phyloP scores from a whole-genome alignment of 768 basidiomycete species.

The Mycena chlorophos region DNA sequence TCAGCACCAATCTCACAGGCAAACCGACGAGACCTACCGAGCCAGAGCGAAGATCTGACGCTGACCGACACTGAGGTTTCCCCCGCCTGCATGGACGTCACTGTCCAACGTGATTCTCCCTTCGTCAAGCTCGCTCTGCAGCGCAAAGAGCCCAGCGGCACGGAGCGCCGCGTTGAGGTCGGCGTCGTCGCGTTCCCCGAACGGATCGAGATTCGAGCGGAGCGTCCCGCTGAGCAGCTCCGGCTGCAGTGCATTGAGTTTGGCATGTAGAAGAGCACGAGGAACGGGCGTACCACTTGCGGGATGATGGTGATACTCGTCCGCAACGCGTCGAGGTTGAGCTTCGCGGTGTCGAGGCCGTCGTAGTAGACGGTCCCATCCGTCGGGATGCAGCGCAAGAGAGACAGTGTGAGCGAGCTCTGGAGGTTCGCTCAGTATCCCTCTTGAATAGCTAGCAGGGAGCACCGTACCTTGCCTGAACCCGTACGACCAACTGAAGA shows the following conservation, averaged over 20 bases:
- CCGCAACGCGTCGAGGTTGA: slow-evolving; percentile 66
- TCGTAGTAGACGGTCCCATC: slow-evolving; percentile 60
- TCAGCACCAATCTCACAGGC: background rate
- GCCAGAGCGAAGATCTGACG: slow-evolving; percentile 43
- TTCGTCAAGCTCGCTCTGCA: slow-evolving; percentile 32
- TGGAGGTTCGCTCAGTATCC: slow-evolving; percentile 18
- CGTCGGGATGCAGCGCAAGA: slow-evolving; percentile 74
- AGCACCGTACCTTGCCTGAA: slow-evolving; percentile 28
- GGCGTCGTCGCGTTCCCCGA: slow-evolving; percentile 63
- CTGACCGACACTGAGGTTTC: slow-evolving; percentile 38
- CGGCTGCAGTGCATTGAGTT: slow-evolving; percentile 47
- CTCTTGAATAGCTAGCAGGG: background rate
- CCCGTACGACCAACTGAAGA: slow-evolving; percentile 22
- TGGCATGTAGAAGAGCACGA: background rate
- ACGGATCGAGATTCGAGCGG: slow-evolving; percentile 67
- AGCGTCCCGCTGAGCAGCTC: slow-evolving; percentile 66
- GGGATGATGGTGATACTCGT: slow-evolving; percentile 65
- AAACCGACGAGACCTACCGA: slow-evolving; percentile 27
- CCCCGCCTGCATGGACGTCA: slow-evolving; percentile 5
- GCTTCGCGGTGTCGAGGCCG: slow-evolving; percentile 59
- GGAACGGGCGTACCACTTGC: slow-evolving; percentile 39
- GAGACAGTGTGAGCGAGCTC: slow-evolving; percentile 62
- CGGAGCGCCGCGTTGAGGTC: slow-evolving; percentile 47
- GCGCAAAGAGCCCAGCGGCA: slow-evolving; percentile 28
- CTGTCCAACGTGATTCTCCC: slow-evolving; percentile 9